These are phyloP conservation scores for Pyricularia sp. DNA, from an alignment of 2,329 filamentous ascomycete species.

Conservation along the genomic window DNA sequence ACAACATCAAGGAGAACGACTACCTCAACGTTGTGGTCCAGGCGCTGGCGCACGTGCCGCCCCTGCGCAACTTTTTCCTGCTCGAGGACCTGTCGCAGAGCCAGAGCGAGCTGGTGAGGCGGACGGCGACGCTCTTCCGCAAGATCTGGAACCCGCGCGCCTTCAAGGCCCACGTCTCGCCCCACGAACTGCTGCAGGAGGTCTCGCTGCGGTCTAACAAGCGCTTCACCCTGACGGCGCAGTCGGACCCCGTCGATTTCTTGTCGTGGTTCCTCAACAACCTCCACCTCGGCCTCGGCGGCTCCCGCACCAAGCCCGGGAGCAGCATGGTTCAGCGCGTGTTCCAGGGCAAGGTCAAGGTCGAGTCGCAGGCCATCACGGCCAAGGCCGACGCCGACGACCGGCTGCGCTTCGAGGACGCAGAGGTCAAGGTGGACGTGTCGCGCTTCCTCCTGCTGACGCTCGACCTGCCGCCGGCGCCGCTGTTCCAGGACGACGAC, in stretches of 20 bases:
- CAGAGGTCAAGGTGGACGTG: conserved; percentile 65
- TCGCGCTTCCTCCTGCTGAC: conserved; percentile 86
- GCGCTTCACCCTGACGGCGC: conserved; percentile 79
- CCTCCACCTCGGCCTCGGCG: conserved; percentile 82
- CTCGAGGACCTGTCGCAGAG: conserved; percentile 62
- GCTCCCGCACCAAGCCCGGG: conserved; percentile 75
- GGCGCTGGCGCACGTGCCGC: conserved; percentile 79
- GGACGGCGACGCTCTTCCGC: conserved; percentile 81
- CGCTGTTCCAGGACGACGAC: conserved; percentile 95
- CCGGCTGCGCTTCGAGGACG: conserved; percentile 86
- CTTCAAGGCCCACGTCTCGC: conserved; percentile 94
- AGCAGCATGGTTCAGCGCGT: conserved; percentile 83
- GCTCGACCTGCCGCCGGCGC: conserved; percentile 81
- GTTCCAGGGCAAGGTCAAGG: conserved; percentile 86
- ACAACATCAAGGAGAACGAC: conserved; percentile 99
- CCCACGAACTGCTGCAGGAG: conserved; percentile 93
- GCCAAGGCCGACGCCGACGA: conserved; percentile 82
- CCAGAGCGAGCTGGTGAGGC: conserved; percentile 63
- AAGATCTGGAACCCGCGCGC: conserved; percentile 98
- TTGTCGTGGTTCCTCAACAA: conserved; percentile 97
- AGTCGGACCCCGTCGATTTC: conserved; percentile 95
- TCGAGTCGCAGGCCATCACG: conserved; percentile 90
- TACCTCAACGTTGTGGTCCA: conserved; percentile 96
- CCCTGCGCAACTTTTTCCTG: conserved; percentile 85
- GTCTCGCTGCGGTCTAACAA: conserved; percentile 85